Evolutionary conservation across 2,329 filamentous ascomycete species (phyloP).

Genomic region (Sporothrix variecibatus): DNA sequence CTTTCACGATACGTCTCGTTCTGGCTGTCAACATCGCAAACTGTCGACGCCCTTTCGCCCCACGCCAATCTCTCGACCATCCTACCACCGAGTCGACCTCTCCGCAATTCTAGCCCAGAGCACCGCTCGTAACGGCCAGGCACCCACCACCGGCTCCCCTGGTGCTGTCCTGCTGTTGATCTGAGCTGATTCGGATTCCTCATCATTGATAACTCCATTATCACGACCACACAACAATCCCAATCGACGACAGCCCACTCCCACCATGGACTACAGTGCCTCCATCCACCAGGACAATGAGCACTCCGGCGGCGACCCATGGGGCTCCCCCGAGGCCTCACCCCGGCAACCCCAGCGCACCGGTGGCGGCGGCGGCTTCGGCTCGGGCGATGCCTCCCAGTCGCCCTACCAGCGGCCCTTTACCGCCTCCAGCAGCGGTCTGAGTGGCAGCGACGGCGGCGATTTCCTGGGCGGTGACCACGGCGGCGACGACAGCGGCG

Average conservation of each 20-base stretch:
- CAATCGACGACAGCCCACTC: not conserved
- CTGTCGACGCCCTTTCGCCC: too few relatives aligned
- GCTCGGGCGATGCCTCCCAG: slow-evolving; percentile 43
- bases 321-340: slow-evolving; percentile 57
- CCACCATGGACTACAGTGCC: slow-evolving; percentile 60
- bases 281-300: slow-evolving; percentile 57
- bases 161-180: not conserved
- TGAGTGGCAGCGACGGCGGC: slow-evolving; percentile 41
- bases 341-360: slow-evolving; percentile 48
- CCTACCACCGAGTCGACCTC: not conserved
- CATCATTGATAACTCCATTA: not conserved
- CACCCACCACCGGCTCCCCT: not conserved
- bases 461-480: slow-evolving; percentile 29
- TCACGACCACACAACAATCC: too few relatives aligned
- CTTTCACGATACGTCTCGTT: slow-evolving; percentile 1
- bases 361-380: slow-evolving; percentile 40
- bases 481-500: slow-evolving; percentile 30
- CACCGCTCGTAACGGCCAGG: not conserved
- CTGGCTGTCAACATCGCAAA: not conserved
- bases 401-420: slow-evolving; percentile 45
- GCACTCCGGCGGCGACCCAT: slow-evolving; percentile 56
- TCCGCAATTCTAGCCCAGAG: not conserved
- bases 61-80: not conserved
- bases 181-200: slow-evolving; percentile 7
- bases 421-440: slow-evolving; percentile 46